Evolutionary conservation across 257 asterid genomes (phyloP).

Genomic region (Vinca minor): DNA sequence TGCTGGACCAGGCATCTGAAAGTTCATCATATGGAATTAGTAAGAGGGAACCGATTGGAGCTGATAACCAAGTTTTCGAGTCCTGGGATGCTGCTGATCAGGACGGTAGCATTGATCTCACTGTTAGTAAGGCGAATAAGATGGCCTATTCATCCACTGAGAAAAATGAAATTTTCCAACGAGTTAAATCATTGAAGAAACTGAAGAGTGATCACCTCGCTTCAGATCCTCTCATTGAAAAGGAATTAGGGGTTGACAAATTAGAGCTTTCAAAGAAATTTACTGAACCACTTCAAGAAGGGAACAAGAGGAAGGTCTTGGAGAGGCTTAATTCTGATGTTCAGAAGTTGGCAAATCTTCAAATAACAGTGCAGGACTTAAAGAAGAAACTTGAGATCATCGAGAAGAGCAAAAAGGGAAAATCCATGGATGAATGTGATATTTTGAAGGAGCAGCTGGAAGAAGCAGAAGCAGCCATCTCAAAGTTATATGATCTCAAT

Average conservation of each 20-base stretch:
- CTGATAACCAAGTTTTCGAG: conserved; percentile 36
- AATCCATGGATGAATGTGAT: conserved; percentile 68
- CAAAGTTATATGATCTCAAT: conserved; percentile 64
- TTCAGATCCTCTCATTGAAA: conserved; percentile 30
- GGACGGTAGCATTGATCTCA: conserved; percentile 26
- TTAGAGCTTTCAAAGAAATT: conserved; percentile 50
- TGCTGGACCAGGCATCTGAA: conserved; percentile 86
- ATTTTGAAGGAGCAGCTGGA: conserved; percentile 69
- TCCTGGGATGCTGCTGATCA: conserved; percentile 31
- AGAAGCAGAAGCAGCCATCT: conserved; percentile 61
- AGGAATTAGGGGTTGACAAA: conserved; percentile 52
- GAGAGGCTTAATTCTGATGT: conserved; percentile 84
- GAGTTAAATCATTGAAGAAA: conserved; percentile 44
- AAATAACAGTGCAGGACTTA: conserved; percentile 71
- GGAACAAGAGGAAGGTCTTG: conserved; percentile 58
- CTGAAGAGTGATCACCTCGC: conserved; percentile 27
- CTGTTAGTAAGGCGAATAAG: conserved; percentile 22
- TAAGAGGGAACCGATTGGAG: conserved; percentile 46
- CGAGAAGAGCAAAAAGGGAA: conserved; percentile 70
- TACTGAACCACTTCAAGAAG: conserved; percentile 49
- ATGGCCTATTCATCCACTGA: conserved; percentile 22
- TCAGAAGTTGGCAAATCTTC: conserved; percentile 79
- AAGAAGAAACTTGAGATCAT: conserved; percentile 65
- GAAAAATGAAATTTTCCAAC: conserved; percentile 24
- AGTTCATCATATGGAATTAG: conserved; percentile 52